phyloP scores from a whole-genome alignment of 106 monocot genomes.

The Phalaenopsis equestris region DNA sequence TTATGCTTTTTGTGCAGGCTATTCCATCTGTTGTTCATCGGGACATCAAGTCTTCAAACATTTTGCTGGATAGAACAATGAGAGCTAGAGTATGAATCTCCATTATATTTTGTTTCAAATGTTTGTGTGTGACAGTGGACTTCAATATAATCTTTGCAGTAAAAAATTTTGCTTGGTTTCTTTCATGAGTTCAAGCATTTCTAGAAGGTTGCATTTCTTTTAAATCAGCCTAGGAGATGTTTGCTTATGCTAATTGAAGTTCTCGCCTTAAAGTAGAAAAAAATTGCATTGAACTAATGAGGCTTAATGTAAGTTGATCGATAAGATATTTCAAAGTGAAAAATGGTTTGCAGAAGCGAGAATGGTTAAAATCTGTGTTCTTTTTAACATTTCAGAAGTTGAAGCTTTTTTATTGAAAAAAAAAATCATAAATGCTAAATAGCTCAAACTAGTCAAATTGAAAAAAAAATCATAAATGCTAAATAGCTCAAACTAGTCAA shows the following conservation, averaged over 20 bases:
- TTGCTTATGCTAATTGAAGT: not conserved
- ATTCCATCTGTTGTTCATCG: constrained; percentile 87
- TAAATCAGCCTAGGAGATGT: not conserved
- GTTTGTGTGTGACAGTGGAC: not conserved
- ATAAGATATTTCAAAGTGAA: not conserved
- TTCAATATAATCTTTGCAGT: not conserved
- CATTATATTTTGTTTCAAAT: not conserved
- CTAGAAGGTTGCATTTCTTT: not conserved
- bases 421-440: not conserved
- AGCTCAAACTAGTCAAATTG: too few species aligned
- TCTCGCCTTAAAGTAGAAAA: not conserved
- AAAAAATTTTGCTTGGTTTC: not conserved
- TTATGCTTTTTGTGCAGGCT: constrained; percentile 47
- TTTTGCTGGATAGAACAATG: constrained; percentile 79
- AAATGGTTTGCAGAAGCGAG: not conserved
- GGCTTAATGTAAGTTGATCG: not conserved
- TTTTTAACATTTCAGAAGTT: not conserved
- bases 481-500: too few species aligned
- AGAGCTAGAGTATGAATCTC: constrained; percentile 66
- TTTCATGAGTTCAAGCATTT: not conserved
- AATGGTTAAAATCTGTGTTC: not conserved
- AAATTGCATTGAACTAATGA: not conserved
- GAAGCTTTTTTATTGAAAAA: not conserved
- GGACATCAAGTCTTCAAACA: constrained; percentile 92
- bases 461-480: not conserved